These are phyloP conservation scores for Albugo candida DNA, from an alignment of 352 stramenopile genomes.

Conservation along the genomic window DNA sequence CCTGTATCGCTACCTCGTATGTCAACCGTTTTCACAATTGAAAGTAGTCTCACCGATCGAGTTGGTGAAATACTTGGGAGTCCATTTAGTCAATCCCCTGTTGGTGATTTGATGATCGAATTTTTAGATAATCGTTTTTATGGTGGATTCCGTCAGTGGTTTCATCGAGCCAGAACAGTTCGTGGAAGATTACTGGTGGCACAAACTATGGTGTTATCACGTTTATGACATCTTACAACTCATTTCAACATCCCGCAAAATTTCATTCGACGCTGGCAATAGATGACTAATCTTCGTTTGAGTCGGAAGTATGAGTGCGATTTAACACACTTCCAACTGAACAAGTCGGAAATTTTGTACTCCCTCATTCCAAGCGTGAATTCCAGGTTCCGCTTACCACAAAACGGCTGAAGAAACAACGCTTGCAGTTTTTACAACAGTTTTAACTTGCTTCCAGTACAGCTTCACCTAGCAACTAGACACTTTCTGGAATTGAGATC, in stretches of 20 bases:
- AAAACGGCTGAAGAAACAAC: constrained; percentile 5
- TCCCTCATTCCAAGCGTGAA: neutral
- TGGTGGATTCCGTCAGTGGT: constrained; percentile 6
- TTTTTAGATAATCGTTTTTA: constrained; percentile 7
- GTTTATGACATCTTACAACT: constrained; percentile 3
- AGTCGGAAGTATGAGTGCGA: constrained; percentile 5
- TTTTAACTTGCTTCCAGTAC: neutral
- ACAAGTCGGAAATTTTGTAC: constrained; percentile 3
- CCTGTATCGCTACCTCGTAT: constrained; percentile 2
- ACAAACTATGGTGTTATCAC: constrained; percentile 5
- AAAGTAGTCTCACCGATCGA: constrained; percentile 2
- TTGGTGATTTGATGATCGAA: constrained; percentile 3
- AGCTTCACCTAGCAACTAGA: neutral
- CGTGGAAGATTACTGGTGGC: neutral
- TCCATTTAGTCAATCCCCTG: constrained; percentile 5
- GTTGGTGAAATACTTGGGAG: constrained; percentile 7
- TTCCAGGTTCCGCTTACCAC: constrained; percentile 1
- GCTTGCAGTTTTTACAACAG: constrained; percentile 2
- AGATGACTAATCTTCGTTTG: constrained; percentile 5
- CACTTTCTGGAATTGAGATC: neutral
- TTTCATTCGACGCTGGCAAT: constrained; percentile 1
- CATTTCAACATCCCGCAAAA: constrained; percentile 1
- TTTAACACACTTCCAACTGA: constrained; percentile 2
- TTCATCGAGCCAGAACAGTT: constrained; percentile 3
- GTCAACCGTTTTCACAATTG: neutral